These are phyloP conservation scores for Scheffersomyces segobiensis DNA, from an alignment of 1,139 yeast genomes.

Conservation along the genomic window DNA sequence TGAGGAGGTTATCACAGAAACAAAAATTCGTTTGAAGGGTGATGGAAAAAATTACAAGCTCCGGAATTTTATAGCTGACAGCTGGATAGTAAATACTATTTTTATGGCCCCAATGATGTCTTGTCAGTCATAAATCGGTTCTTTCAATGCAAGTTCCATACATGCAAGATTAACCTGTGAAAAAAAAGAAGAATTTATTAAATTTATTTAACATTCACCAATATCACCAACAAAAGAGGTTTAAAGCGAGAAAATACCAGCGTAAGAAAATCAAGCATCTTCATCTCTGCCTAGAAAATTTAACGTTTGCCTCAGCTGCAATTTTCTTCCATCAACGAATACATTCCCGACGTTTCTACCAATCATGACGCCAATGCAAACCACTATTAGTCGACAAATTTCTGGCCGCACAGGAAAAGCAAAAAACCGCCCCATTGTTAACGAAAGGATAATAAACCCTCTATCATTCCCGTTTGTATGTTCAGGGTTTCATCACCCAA, in stretches of 20 bases:
- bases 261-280: neutral
- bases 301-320: neutral
- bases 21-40: neutral
- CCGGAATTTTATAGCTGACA: neutral
- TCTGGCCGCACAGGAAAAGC: neutral
- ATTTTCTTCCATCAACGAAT: neutral
- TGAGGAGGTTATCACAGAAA: neutral
- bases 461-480: neutral
- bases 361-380: neutral
- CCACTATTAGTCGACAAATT: neutral
- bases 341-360: neutral
- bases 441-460: neutral
- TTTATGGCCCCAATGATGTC: neutral
- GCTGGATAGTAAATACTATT: neutral
- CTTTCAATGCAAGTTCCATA: neutral
- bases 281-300: neutral
- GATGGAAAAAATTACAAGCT: neutral
- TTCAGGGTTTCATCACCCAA: neutral
- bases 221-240: neutral
- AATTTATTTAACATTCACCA: neutral
- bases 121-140: neutral
- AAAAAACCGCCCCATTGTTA: neutral
- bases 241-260: neutral
- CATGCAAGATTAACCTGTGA: neutral
- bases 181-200: neutral